Conservation (phyloP, 1,284 basidiomycete species). For the Porogramme epimiltina region DNA sequence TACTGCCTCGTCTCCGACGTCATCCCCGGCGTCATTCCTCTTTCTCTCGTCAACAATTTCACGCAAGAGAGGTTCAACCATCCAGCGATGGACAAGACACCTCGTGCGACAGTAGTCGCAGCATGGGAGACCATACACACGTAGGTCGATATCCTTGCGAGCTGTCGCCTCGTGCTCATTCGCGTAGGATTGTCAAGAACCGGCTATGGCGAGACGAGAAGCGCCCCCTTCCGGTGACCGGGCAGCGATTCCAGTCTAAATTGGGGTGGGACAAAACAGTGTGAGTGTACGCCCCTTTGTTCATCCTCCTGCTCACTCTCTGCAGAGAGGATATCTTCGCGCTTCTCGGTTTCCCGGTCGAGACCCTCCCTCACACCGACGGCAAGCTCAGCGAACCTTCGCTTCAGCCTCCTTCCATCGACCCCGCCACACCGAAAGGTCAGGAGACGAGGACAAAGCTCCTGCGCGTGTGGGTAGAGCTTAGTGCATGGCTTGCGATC, state of each 20-base stretch:
- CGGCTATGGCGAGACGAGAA: constrained; percentile 70
- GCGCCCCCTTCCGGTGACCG: constrained; percentile 54
- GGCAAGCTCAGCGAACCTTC: constrained; percentile 33
- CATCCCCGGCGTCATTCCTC: constrained; percentile 71
- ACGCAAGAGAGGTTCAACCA: constrained; percentile 41
- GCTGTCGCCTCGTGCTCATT: not conserved
- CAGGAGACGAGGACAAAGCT: constrained; percentile 57
- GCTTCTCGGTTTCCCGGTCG: constrained; percentile 54
- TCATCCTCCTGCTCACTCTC: constrained; percentile 5
- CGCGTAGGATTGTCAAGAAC: constrained; percentile 62
- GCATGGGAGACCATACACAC: constrained; percentile 68
- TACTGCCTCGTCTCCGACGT: constrained; percentile 69
- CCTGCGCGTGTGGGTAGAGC: constrained; percentile 76
- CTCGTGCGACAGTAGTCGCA: constrained; percentile 51
- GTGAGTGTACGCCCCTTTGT: constrained; percentile 42
- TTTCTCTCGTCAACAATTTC: constrained; percentile 49
- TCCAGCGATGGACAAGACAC: constrained; percentile 41
- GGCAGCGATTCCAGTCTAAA: constrained; percentile 59
- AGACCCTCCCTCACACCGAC: constrained; percentile 6
- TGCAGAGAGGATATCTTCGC: constrained; percentile 57
- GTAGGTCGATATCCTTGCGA: constrained; percentile 41
- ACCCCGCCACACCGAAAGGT: constrained; percentile 46
- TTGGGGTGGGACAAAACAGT: constrained; percentile 64
- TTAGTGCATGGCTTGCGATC: constrained; percentile 64
- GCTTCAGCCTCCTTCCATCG: constrained; percentile 58